These are phyloP conservation scores for Ogataea trehalophila DNA, from an alignment of 805 yeast species.

Conservation along the genomic window DNA sequence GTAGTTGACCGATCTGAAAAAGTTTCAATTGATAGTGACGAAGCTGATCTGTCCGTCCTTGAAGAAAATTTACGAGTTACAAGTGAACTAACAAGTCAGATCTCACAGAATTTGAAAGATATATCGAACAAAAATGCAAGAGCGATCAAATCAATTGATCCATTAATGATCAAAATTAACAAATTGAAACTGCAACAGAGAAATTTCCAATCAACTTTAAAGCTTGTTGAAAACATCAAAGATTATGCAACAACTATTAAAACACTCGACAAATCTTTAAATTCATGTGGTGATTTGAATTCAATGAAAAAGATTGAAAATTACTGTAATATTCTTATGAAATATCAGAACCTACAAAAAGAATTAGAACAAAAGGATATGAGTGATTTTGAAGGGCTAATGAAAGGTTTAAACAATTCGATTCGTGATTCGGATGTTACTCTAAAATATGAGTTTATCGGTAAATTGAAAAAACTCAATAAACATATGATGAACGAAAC, in stretches of 20 bases:
- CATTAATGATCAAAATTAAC: constrained; percentile 62
- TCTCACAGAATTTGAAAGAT: constrained; percentile 49
- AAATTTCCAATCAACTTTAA: constrained; percentile 52
- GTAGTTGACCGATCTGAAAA: neutral
- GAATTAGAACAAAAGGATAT: constrained; percentile 22
- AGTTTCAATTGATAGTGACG: constrained; percentile 53
- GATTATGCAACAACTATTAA: constrained; percentile 37
- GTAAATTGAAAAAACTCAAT: constrained; percentile 37
- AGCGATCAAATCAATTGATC: constrained; percentile 63
- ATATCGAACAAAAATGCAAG: constrained; percentile 49
- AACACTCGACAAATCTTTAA: constrained; percentile 33
- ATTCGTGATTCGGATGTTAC: constrained; percentile 54
- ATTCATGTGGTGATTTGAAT: constrained; percentile 20
- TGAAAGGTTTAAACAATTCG: constrained; percentile 51
- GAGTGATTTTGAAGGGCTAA: constrained; percentile 61
- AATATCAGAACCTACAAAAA: constrained; percentile 29
- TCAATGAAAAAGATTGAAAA: constrained; percentile 36
- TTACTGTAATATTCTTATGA: constrained; percentile 32
- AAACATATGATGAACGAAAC: constrained; percentile 26
- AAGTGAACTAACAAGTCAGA: constrained; percentile 47
- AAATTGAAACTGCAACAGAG: constrained; percentile 48
- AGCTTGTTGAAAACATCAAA: constrained; percentile 42
- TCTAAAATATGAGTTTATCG: constrained; percentile 44
- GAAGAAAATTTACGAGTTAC: constrained; percentile 67
- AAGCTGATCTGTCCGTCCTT: constrained; percentile 78